A percentile compares a stretch with the other conserved stretches of the same genome.
Evolutionary conservation across 257 asterid genomes (phyloP).

Genomic region (Solanum arcanum): DNA sequence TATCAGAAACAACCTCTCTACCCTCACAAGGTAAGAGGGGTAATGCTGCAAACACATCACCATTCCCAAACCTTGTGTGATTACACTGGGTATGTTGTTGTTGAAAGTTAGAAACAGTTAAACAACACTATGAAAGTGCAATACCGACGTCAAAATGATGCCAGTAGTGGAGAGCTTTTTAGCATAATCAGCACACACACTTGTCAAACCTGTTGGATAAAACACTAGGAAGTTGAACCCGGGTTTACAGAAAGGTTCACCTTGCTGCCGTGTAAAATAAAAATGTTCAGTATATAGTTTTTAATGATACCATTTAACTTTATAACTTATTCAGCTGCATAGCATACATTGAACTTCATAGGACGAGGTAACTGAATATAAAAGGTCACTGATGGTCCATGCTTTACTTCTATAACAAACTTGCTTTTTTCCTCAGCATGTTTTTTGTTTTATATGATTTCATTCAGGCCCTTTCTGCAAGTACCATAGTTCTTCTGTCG

Average conservation of each 20-base stretch:
- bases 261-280: neutral
- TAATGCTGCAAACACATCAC: neutral
- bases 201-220: neutral
- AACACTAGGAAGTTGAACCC: neutral
- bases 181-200: neutral
- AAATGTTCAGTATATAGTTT: neutral
- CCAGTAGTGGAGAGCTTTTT: neutral
- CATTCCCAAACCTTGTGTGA: neutral
- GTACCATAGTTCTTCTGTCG: conserved; percentile 49
- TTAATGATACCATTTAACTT: neutral
- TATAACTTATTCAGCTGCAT: neutral
- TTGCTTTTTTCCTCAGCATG: neutral
- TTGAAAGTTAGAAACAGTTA: neutral
- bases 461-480: conserved; percentile 38
- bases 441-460: neutral
- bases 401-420: neutral
- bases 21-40: neutral
- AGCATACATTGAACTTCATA: neutral
- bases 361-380: neutral
- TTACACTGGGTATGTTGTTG: neutral
- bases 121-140: neutral
- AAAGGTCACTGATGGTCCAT: neutral
- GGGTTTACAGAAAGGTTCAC: neutral
- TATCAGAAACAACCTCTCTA: neutral
- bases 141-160: neutral